Evolutionary conservation across 225 moss, liverwort and hornwort species (phyloP).

Genomic region (Straminergon stramineum): DNA sequence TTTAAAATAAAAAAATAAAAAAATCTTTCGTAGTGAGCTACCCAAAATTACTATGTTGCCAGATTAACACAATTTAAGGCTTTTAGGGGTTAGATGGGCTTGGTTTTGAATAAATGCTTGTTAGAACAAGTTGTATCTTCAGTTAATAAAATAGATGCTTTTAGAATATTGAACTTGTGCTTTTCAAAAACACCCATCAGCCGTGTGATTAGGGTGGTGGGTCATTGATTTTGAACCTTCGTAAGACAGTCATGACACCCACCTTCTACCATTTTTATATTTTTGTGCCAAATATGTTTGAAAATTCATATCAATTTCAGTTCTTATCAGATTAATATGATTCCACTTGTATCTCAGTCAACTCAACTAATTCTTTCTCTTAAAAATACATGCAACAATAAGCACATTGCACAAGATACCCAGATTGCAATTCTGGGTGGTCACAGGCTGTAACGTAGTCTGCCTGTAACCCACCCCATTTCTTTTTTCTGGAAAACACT

Average conservation of each 20-base stretch:
- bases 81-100: neutral
- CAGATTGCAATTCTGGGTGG: neutral
- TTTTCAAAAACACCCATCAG: neutral
- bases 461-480: neutral
- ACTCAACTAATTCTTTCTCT: neutral
- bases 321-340: too few relatives aligned
- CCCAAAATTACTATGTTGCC: too few relatives aligned
- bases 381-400: neutral
- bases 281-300: neutral
- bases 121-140: neutral
- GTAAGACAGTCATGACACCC: too few relatives aligned
- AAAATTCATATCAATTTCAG: neutral
- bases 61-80: too few relatives aligned
- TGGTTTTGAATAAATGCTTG: neutral
- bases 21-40: too few relatives aligned
- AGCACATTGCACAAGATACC: neutral
- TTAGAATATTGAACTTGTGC: too few relatives aligned
- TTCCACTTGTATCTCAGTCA: neutral
- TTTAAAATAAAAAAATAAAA: too few relatives aligned
- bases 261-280: neutral
- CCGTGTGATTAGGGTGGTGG: rapidly evolving
- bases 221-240: neutral
- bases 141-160: neutral
- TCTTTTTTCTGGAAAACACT: neutral
- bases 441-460: neutral